A percentile compares a stretch with the other conserved stretches of the same genome.
phyloP scores from a whole-genome alignment of 768 basidiomycete species.

The Solioccasus polychromus region DNA sequence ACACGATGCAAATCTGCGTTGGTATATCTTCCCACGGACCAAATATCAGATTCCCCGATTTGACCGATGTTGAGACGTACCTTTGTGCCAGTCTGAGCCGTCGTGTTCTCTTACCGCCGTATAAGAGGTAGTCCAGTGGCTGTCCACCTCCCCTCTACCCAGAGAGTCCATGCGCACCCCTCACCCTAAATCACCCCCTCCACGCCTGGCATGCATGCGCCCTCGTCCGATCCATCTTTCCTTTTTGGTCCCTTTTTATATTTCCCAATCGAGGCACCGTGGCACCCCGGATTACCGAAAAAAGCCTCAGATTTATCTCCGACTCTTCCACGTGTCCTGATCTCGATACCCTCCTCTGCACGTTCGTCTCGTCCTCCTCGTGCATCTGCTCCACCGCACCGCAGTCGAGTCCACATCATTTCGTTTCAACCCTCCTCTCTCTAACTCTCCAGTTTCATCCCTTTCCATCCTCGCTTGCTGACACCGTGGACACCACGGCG shows the following conservation, averaged over 20 bases:
- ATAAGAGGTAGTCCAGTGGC: slow-evolving; percentile 24
- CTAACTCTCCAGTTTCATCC: background rate
- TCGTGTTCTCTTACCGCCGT: slow-evolving; percentile 1
- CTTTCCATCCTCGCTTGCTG: background rate
- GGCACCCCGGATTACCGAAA: slow-evolving; percentile 32
- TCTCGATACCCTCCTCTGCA: slow-evolving; percentile 16
- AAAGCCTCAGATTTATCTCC: slow-evolving; percentile 26
- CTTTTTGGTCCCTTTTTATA: slow-evolving; percentile 13
- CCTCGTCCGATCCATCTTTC: slow-evolving; percentile 17
- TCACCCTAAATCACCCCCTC: slow-evolving; percentile 15
- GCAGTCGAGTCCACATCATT: slow-evolving; percentile 18
- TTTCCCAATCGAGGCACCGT: slow-evolving; percentile 20
- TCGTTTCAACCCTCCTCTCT: background rate
- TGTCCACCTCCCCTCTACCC: slow-evolving; percentile 28
- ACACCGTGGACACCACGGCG: slow-evolving; percentile 25
- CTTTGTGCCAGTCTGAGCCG: slow-evolving; percentile 1
- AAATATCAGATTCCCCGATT: slow-evolving; percentile 30
- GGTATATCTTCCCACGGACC: slow-evolving; percentile 27
- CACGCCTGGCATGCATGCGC: slow-evolving; percentile 23
- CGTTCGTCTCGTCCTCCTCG: slow-evolving; percentile 11
- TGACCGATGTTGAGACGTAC: slow-evolving; percentile 29
- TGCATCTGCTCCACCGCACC: slow-evolving; percentile 11
- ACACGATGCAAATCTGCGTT: slow-evolving; percentile 32
- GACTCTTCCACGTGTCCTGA: slow-evolving; percentile 26
- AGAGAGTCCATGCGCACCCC: slow-evolving; percentile 21